Evolutionary conservation across 2,329 filamentous ascomycete genomes (phyloP), one percentile per base, ranked within the genome.

Genomic region (Xylariales sp.): DNA sequence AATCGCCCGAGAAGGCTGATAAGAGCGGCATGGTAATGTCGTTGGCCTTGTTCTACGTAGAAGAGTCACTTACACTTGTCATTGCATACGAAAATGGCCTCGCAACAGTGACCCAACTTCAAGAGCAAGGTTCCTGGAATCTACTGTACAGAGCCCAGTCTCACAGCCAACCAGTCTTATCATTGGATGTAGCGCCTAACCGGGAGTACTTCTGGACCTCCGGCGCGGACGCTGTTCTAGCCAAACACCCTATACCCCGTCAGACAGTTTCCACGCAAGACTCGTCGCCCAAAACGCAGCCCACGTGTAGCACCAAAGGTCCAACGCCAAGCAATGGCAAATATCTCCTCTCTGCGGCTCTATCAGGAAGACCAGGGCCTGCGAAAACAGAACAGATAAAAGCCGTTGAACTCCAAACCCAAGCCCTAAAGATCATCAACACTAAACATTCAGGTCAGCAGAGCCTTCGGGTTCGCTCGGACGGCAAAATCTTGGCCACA

Each of bases 361-460:
- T 62, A 20, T 51, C 43, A 15, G 36, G 41, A 19, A 46, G 46
- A 21, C 35, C 51, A 29, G 48, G 24, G 31, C 48, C 35, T 46
- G 51, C 28, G 43, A 43, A 45, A 9, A 31, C 45, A 19, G 37
- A 46, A 36, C 45, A 28, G 47, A 44, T 40, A 19, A 32, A 31
- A 27, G 21, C 24, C n/a, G 8, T 36, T 10, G 33, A 46, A 1
- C 43, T 56, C 14, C 43, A 59, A 57, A 65, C 64, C 9, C 56
- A 74, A 40, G 75, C 83, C 0, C 55, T 83, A 38, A 86, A 83
- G 53, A 61, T 66, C 0, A 49, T 82, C 32, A 82, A 91, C 52
- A 96, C 91, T 1, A 91, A 85, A 56, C 93, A 97, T 60, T 78
- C 90, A 0, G 93, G 93, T 1, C 91, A 97, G 60, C 93, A 98